These are phyloP conservation scores for Magnolia kwangsiensis DNA, from an alignment of 164 flowering plant genomes.

Conservation along the genomic window DNA sequence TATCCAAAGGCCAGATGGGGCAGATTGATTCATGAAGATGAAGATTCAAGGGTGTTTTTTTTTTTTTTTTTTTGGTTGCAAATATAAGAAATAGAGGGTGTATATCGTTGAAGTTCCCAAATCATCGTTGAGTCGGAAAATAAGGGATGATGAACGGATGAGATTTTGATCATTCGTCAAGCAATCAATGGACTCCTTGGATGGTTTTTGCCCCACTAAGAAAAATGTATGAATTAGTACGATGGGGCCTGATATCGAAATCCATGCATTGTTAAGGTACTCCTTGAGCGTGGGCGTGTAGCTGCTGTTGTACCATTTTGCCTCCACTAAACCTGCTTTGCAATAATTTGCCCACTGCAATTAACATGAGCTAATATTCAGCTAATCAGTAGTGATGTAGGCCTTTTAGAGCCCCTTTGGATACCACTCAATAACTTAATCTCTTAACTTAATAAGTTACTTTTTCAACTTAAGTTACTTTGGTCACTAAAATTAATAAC, in stretches of 20 bases:
- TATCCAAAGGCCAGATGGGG: no score
- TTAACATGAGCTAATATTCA: not conserved
- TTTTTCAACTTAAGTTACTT: not conserved
- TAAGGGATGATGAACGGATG: constrained; percentile 15
- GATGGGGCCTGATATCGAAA: constrained; percentile 41
- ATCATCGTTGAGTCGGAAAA: constrained; percentile 35
- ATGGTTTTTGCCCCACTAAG: constrained; percentile 4
- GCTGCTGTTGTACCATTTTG: constrained; percentile 40
- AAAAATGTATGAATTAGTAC: constrained; percentile 26
- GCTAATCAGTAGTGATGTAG: no score
- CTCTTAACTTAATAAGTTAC: constrained; percentile 1
- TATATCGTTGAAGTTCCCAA: constrained; percentile 33
- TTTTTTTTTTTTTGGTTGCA: no score
- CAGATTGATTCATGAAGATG: no score
- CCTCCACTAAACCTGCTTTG: constrained; percentile 42
- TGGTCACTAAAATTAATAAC: no score
- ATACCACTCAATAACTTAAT: no score
- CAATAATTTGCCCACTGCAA: constrained; percentile 49
- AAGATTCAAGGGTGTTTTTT: no score
- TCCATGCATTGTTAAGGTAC: constrained; percentile 41
- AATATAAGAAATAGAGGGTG: no score
- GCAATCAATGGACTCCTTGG: constrained; percentile 11
- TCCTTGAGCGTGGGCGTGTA: constrained; percentile 39
- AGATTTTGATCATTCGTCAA: constrained; percentile 15
- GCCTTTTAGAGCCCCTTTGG: no score